These are phyloP conservation scores for Phytophthora cactorum DNA, from an alignment of 352 stramenopile species.

Conservation along the genomic window DNA sequence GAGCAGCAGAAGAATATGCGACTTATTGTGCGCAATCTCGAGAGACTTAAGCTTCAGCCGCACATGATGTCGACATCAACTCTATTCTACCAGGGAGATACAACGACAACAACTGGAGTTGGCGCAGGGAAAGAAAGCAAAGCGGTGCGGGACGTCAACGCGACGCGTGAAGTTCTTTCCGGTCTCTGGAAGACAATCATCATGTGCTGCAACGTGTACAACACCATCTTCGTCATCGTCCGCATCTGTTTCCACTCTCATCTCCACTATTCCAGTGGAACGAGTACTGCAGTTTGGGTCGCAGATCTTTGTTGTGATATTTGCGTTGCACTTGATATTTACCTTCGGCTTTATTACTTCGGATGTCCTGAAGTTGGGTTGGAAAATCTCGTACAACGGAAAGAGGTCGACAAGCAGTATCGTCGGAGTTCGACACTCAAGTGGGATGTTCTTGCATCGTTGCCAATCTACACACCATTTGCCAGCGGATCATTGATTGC, in stretches of 20 bases:
- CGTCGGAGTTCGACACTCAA: conserved; percentile 51
- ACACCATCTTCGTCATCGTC: conserved; percentile 68
- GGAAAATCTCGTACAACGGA: conserved; percentile 52
- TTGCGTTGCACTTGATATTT: conserved; percentile 61
- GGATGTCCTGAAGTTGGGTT: conserved; percentile 46
- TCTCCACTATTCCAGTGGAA: conserved; percentile 10
- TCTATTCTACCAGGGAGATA: conserved; percentile 66
- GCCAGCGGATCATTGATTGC: conserved; percentile 36
- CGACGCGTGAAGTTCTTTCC: conserved; percentile 26
- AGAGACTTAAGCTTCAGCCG: conserved; percentile 57
- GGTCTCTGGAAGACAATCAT: conserved; percentile 58
- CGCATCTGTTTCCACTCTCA: conserved; percentile 67
- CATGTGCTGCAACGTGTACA: conserved; percentile 73
- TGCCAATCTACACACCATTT: conserved; percentile 54
- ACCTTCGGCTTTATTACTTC: conserved; percentile 75
- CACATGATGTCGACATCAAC: conserved; percentile 55
- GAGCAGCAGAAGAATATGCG: conserved; percentile 45
- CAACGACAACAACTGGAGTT: background rate
- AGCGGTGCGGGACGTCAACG: conserved; percentile 15
- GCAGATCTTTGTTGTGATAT: conserved; percentile 46
- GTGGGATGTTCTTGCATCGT: conserved; percentile 55
- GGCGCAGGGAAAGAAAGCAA: background rate
- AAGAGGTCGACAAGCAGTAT: conserved; percentile 42
- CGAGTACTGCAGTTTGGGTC: conserved; percentile 30
- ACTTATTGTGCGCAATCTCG: conserved; percentile 53